Evolutionary conservation across 768 basidiomycete genomes (phyloP), one percentile per base, ranked within the genome.

Genomic region (Mycena galopus): DNA sequence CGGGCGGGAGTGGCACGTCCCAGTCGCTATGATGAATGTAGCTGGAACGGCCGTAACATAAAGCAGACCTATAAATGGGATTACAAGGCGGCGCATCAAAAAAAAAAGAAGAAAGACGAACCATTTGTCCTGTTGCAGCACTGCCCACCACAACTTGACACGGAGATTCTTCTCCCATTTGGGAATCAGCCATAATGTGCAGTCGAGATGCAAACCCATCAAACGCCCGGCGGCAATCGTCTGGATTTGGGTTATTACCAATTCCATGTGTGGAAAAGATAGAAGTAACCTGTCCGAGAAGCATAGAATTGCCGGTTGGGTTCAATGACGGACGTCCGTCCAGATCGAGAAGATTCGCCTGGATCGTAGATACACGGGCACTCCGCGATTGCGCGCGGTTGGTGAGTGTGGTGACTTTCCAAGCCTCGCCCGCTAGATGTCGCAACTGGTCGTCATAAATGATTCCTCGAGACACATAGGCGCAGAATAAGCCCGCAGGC

Each of bases 391-490:
- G 70, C 16, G 74, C 70, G 7, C 74, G 74, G 44, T 75, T 75
- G 17, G 74, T 75, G n/a, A 75, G 39, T 12, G 74, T 75, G 51
- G 74, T 75, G 29, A 75, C 53, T 58, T 72, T 71, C 74, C 74
- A 75, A 8, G 74, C 74, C 6, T 75, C 70, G n/a, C 63, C 67
- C 5, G 70, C 37, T 3, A 75, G 64, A 51, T 71, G 71, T 59
- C 74, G 70, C 44, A 75, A 66, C 27, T 75, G 70, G 57, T 75
- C 74, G 60, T 75, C 74, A 59, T 75, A 75, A n/a, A 75, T 71
- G 39, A 75, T 51, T 2, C 74, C 74, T 12, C 74, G 74, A 47
- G 74, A 60, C 27, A 75, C 74, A 25, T 75, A 75, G 50, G 74
- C 74, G 47, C 74, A 75, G 30, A 75, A 75, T 1, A 75, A 51